These are phyloP conservation scores for Prunus fruticosa DNA, from an alignment of 306 rosid genomes.

Conservation along the genomic window DNA sequence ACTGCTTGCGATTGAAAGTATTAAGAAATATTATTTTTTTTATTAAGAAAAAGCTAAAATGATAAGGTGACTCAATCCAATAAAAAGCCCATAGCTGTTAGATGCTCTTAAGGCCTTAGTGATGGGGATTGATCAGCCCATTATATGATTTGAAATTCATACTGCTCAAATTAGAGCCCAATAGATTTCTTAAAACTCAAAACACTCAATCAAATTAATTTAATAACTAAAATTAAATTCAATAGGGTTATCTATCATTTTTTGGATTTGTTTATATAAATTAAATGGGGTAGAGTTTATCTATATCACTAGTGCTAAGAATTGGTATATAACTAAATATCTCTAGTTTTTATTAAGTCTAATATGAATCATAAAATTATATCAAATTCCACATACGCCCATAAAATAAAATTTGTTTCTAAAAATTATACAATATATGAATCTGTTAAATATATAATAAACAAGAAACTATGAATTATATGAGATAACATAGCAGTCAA, in stretches of 20 bases:
- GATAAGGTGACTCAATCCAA: not conserved
- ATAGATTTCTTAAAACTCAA: too few species aligned
- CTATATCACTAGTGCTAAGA: too few species aligned
- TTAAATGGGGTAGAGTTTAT: too few species aligned
- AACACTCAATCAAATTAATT: too few species aligned
- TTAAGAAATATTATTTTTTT: too few species aligned
- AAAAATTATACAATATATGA: conserved; percentile 1
- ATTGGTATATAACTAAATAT: too few species aligned
- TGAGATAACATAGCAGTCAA: too few species aligned
- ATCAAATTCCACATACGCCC: conserved; percentile 16
- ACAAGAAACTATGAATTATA: not conserved
- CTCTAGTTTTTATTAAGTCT: conserved; percentile 80
- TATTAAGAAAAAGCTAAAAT: too few species aligned
- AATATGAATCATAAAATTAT: conserved; percentile 45
- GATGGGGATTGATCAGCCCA: not conserved
- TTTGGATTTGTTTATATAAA: too few species aligned
- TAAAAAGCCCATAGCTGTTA: not conserved
- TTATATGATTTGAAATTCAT: not conserved
- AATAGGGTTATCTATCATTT: accelerated
- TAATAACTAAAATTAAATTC: too few species aligned
- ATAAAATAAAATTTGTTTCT: not conserved
- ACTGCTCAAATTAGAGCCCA: not conserved
- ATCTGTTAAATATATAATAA: not conserved
- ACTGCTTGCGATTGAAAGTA: too few species aligned
- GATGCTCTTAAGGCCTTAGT: not conserved